Evolutionary conservation across 306 rosid genomes (phyloP).

Genomic region (Quercus aquifolioides): DNA sequence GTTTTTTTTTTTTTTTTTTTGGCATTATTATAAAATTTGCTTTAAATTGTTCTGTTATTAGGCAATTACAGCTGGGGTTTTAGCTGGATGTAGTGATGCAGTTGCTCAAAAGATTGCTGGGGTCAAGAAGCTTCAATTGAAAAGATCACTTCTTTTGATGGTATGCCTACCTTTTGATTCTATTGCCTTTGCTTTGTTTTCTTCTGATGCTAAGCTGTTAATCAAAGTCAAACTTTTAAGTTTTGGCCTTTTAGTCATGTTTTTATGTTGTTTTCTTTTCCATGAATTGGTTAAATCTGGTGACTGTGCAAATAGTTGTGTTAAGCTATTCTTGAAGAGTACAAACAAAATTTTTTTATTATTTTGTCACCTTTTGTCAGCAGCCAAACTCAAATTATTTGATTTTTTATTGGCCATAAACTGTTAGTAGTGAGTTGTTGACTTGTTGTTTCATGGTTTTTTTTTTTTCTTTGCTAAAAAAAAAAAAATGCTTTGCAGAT

Average conservation of each 20-base stretch:
- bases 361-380: background rate
- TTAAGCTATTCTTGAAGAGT: background rate
- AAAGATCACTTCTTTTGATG: constrained; percentile 75
- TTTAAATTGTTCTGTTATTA: constrained; percentile 24
- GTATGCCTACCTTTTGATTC: constrained; percentile 22
- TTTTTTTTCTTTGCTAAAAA: constrained; percentile 5
- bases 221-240: too few relatives aligned
- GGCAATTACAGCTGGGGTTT: constrained; percentile 87
- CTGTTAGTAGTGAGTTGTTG: background rate
- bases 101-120: constrained; percentile 92
- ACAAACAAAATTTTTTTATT: background rate
- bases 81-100: constrained; percentile 77
- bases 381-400: background rate
- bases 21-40: background rate
- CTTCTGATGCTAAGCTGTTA: background rate
- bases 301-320: background rate
- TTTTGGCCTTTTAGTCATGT: background rate
- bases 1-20: too few relatives aligned
- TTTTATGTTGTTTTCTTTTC: background rate
- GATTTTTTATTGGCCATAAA: background rate
- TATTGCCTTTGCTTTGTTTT: background rate
- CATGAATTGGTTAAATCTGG: background rate
- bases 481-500: constrained; percentile 50
- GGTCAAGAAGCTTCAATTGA: constrained; percentile 75
- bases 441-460: background rate